A percentile compares a stretch with the other conserved stretches of the same genome.
Evolutionary conservation across 768 basidiomycete species (phyloP).

Genomic region (Rickenella mellea): DNA sequence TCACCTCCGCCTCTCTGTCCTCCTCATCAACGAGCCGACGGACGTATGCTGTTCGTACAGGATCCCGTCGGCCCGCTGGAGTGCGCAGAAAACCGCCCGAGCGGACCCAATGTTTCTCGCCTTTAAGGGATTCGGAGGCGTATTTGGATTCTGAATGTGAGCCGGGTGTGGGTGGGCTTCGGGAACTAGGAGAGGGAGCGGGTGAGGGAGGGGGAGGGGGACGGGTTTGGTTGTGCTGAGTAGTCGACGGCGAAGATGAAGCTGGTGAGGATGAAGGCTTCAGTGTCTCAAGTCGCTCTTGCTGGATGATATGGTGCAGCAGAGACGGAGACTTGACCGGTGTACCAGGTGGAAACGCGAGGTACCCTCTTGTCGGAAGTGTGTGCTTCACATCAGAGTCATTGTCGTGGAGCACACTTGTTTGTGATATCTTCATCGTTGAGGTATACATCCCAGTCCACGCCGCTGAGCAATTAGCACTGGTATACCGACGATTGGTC

Average conservation of each 20-base stretch:
- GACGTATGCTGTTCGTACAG: slow-evolving; percentile 37
- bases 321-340: background rate
- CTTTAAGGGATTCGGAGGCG: slow-evolving; percentile 31
- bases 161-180: background rate
- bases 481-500: too few relatives aligned
- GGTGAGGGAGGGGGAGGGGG: too few relatives aligned
- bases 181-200: background rate
- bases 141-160: slow-evolving; percentile 17
- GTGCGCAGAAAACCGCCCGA: slow-evolving; percentile 48
- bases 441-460: too few relatives aligned
- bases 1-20: slow-evolving; percentile 29
- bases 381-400: too few relatives aligned
- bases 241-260: background rate
- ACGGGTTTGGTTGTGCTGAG: background rate
- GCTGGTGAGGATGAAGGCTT: background rate
- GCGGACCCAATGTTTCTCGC: slow-evolving; percentile 53
- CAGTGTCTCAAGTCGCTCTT: background rate
- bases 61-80: slow-evolving; percentile 37
- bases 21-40: slow-evolving; percentile 35
- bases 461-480: too few relatives aligned
- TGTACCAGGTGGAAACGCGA: background rate
- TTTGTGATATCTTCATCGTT: too few relatives aligned
- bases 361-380: background rate
- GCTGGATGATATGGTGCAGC: background rate
- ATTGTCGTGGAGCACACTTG: too few relatives aligned